Evolutionary conservation across 2,329 filamentous ascomycete species (phyloP).

Genomic region (Emergomyces africanus): DNA sequence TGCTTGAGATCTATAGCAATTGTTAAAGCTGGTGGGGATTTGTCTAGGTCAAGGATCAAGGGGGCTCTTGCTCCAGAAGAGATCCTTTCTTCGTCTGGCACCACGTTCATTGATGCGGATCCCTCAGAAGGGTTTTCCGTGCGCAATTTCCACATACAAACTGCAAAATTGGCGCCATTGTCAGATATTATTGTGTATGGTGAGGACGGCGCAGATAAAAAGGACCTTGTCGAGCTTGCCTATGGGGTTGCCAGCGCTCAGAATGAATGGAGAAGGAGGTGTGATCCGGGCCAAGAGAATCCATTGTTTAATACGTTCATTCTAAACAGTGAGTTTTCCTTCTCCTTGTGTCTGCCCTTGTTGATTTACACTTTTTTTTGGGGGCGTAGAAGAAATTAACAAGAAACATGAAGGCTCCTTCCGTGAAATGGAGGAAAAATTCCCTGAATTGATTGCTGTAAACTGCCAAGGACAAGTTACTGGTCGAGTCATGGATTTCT

Average conservation of each 20-base stretch:
- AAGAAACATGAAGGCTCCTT: slow-evolving; percentile 45
- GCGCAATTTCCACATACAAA: slow-evolving; percentile 93
- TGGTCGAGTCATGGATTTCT: slow-evolving; percentile 74
- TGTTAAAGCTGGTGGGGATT: slow-evolving; percentile 77
- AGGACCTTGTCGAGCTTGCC: slow-evolving; percentile 53
- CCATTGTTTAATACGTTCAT: slow-evolving; percentile 79
- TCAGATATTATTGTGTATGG: slow-evolving; percentile 93
- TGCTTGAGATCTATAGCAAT: slow-evolving; percentile 72
- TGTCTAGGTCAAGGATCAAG: slow-evolving; percentile 63
- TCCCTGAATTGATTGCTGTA: slow-evolving; percentile 60
- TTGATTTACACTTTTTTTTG: background rate
- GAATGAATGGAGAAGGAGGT: slow-evolving; percentile 55
- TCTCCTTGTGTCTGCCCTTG: background rate
- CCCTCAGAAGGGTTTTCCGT: slow-evolving; percentile 87
- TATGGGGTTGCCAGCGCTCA: slow-evolving; percentile 62
- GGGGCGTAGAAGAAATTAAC: slow-evolving; percentile 7
- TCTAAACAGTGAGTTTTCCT: slow-evolving; percentile 39
- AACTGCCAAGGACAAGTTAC: slow-evolving; percentile 60
- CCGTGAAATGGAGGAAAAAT: slow-evolving; percentile 54
- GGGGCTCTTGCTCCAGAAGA: slow-evolving; percentile 76
- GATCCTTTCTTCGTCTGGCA: slow-evolving; percentile 47
- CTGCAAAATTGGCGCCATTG: slow-evolving; percentile 71
- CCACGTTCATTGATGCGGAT: slow-evolving; percentile 69
- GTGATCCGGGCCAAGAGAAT: slow-evolving; percentile 42
- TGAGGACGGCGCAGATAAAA: slow-evolving; percentile 49